Evolutionary conservation across 139 green algal genomes (phyloP).

Genomic region (Picochlorum costavermella): DNA sequence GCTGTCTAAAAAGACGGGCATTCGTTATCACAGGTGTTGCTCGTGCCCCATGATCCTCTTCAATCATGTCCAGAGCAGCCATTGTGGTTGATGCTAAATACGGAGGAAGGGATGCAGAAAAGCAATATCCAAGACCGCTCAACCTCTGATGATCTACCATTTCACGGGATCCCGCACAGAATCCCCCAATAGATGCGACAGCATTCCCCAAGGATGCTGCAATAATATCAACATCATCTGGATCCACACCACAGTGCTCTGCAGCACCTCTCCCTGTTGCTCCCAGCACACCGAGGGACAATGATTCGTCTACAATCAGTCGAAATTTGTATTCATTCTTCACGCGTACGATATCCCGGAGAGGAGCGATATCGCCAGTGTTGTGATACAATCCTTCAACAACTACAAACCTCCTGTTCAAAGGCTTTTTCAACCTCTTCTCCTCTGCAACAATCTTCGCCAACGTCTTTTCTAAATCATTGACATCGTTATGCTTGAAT

Average conservation of each 20-base stretch:
- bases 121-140: conserved; percentile 85
- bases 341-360: conserved; percentile 67
- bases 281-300: conserved; percentile 85
- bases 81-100: conserved; percentile 67
- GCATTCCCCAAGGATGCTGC: conserved; percentile 71
- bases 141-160: conserved; percentile 92
- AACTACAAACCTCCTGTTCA: conserved; percentile 87
- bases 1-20: conserved; percentile 28
- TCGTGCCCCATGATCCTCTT: conserved; percentile 11
- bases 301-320: conserved; percentile 89
- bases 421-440: conserved; percentile 36
- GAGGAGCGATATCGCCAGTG: conserved; percentile 70
- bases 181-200: conserved; percentile 77
- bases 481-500: conserved; percentile 95
- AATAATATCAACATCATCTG: conserved; percentile 78
- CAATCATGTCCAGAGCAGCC: conserved; percentile 36
- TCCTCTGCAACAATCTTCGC: conserved; percentile 45
- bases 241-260: conserved; percentile 71
- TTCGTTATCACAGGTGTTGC: conserved; percentile 22
- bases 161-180: conserved; percentile 60
- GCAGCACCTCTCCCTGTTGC: conserved; percentile 64
- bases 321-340: conserved; percentile 79
- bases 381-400: conserved; percentile 89
- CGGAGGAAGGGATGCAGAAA: conserved; percentile 89
- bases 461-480: conserved; percentile 72